Base-by-base conservation (phyloP, 2,329 filamentous ascomycete species). In the Kalmusia sp. region DNA sequence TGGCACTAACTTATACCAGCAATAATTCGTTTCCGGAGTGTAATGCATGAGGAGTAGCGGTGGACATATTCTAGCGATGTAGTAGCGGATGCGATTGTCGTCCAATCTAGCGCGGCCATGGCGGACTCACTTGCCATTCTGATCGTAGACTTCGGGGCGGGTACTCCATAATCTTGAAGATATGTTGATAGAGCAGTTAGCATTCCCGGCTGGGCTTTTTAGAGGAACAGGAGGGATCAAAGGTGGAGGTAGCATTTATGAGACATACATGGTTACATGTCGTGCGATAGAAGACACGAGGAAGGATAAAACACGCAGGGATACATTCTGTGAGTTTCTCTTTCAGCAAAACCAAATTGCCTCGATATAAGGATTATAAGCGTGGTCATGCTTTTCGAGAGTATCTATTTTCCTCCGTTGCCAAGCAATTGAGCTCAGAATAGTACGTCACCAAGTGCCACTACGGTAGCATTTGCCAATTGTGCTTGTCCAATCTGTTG, bases 1-100 rank as follows among this genome's bases (percentile, higher is more conserved):
- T 3, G 70, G 69, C 31, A 72, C 65, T 24, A 74, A 51, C 4
- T 63, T 64, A 59, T 74, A 72, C 69, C 67, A 73, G 62, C 72
- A 73, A 19, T 54, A 57, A 17, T 54, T 57, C 6, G 54, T 57
- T 28, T 57, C 54, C 2, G 51, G 54, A 6, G 54, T 57, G 7
- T 51, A 51, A 12, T 57, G 54, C 0, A 57, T 43, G 12, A 57
- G 54, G 5, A 57, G 47, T 19, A 57, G 14, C 7, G 54, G 47
- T 1, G 54, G 54, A 30, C 54, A 51, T 1, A 51, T 51, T 2
- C 54, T 47, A 4, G 54, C 27, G 2, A 39, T 57, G 21, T 57
- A 57, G 33, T 54, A 57, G 24, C 54, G 54, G 46, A 57, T 54
- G 24, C 47, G 39, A 41, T 51, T 57, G 35, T 48, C 49, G 30